Base-by-base conservation (phyloP, 495 filamentous ascomycete species). In the Aspergillus biplanus region DNA sequence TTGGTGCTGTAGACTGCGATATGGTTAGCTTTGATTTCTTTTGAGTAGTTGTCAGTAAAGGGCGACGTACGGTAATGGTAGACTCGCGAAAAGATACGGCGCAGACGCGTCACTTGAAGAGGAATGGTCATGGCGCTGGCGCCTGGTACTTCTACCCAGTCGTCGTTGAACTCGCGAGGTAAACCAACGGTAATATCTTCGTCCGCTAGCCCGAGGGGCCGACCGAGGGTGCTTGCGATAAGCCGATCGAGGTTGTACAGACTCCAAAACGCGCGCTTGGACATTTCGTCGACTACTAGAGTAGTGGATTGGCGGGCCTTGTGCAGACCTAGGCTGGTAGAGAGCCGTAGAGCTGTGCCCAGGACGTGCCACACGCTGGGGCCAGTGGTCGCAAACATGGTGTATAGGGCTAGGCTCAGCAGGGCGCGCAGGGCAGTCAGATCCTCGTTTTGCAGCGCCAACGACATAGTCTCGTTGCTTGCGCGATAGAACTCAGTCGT, bases 341-440 rank as follows among this genome's bases (percentile, higher is more conserved):
- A 75, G 9, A 84, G 70, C 7, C 81, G 75, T 65, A 83, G 62
- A 6, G 80, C 74, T 0, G 79, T 71, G 27, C 82, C 82, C 60
- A 84, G 62, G 13, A 84, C 72, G 69, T 84, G 82, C 82, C 82
- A 84, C 13, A 84, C 78, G 49, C 82, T 82, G 0, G 82, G 82
- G 0, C 79, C 81, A 4, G 78, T 69, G 1, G 81, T 80, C 2
- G 81, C 73, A 65, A 83, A 83, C 68, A 82, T 72, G 0, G 82
- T 82, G 62, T 83, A 84, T 31, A 83, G 65, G 0, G 80, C 80
- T 33, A 83, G 58, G n/a, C 81, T 78, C 32, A 84, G 69, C 46
- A 83, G 61, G 2, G 80, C 80, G 42, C 81, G 76, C 27, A 84
- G 65, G 6, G 78, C 75, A 3, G 76, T 65, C 42, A 79, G 47